Base-by-base conservation (phyloP, 2,329 filamentous ascomycete genomes). In the Phymatotrichopsis omnivora region DNA sequence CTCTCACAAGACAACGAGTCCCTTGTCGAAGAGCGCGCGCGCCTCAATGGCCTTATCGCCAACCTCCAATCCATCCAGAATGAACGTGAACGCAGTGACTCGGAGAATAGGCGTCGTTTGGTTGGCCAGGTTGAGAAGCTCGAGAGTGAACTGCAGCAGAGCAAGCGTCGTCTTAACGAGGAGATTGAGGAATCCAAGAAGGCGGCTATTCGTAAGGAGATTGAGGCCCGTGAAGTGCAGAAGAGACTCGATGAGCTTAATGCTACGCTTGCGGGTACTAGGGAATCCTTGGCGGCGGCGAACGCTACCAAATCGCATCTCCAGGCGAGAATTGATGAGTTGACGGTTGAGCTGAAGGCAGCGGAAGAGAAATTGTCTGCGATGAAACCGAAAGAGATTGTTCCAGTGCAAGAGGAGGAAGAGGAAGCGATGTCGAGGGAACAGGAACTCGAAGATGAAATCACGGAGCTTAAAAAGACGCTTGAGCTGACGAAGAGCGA, bases 201-300 rank as follows among this genome's bases (percentile, higher is more conserved):
- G 62, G 68, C 82, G 25, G 73, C 82, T 49, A 69, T 91, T 39
- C 78, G 89, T 46, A 86, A 93, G 58, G 89, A 96, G 60, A 95
- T 84, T 53, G 91, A 98, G 51, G 76, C 81, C 31, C 81, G 85
- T 55, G 85, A 96, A 61, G 79, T 75, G 39, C 85, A 94, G 62
- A 91, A 86, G 64, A 78, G 87, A 40, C 91, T 96, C 50, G 89
- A 98, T 56, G 89, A 96, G 59, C 74, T 98, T 34, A 81, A 89
- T 52, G 71, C 79, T 24, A 89, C 77, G 57, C 69, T 95, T 30
- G 74, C 84, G 56, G 77, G 85, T 50, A 77, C 80, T 39, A 84
- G 89, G 33, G 87, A 96, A 63, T 86, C 95, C 57, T 74, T 93
- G 40, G 77, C 91, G 34, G 79, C 80, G 20, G 77, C 80, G 19